Percentiles rank a stretch among this genome's conserved stretches.
These are phyloP conservation scores for Ploettnerulaceae sp. DNA, from an alignment of 2,329 filamentous ascomycete genomes.

Conservation along the genomic window DNA sequence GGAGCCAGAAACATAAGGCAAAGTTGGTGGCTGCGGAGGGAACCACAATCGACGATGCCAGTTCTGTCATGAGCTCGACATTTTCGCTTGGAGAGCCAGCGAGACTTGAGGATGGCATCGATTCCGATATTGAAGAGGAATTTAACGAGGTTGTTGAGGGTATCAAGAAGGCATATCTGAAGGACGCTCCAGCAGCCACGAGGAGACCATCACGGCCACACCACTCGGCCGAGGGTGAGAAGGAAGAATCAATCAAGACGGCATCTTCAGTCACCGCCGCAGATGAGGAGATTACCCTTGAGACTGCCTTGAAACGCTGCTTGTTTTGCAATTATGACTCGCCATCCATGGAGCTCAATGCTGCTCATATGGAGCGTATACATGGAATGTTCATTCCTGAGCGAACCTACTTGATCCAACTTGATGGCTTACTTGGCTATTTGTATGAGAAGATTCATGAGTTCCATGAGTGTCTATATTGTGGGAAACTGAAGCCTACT, in stretches of 20 bases:
- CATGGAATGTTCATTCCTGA: constrained; percentile 98
- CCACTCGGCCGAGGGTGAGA: constrained; percentile 20
- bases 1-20: constrained; percentile 82
- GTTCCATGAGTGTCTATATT: constrained; percentile 80
- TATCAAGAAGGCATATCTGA: constrained; percentile 60
- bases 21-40: constrained; percentile 50
- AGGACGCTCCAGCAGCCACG: constrained; percentile 31
- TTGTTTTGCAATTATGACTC: constrained; percentile 91
- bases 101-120: constrained; percentile 46
- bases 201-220: constrained; percentile 26
- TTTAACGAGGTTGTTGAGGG: constrained; percentile 73
- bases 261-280: constrained; percentile 25
- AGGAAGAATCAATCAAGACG: constrained; percentile 24
- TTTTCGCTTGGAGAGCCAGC: constrained; percentile 79
- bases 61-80: constrained; percentile 82
- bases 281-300: constrained; percentile 42
- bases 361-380: constrained; percentile 83
- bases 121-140: constrained; percentile 67
- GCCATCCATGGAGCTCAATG: constrained; percentile 67
- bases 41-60: constrained; percentile 57
- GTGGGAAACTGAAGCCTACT: constrained; percentile 75
- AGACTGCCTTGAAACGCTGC: constrained; percentile 47
- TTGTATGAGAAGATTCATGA: constrained; percentile 76
- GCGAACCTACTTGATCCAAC: constrained; percentile 72
- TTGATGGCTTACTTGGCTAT: constrained; percentile 74